A percentile compares a stretch with the other conserved stretches of the same genome.
phyloP scores from a whole-genome alignment of 768 basidiomycete species.

The Botryobasidium botryosum region DNA sequence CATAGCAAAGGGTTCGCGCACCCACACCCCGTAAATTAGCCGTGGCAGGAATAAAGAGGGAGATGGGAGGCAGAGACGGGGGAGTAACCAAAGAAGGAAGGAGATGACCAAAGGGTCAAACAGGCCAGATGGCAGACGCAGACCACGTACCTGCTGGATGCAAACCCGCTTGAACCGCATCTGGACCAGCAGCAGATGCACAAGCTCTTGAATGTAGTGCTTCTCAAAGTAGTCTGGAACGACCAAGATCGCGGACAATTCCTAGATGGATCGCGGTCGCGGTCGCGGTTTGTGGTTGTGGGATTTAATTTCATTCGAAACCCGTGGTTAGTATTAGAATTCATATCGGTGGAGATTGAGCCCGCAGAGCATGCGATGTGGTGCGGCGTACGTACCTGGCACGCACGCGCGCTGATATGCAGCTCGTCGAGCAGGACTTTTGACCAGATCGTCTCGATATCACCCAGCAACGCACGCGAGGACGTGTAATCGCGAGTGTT shows the following conservation, averaged over 20 bases:
- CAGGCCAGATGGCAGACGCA: neutral
- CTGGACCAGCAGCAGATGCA: constrained; percentile 48
- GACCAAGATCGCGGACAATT: constrained; percentile 72
- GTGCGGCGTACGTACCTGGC: constrained; percentile 32
- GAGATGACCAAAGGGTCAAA: neutral
- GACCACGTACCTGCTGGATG: constrained; percentile 57
- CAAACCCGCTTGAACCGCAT: constrained; percentile 92
- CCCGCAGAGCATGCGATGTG: neutral
- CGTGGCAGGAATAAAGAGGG: no score
- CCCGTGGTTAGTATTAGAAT: no score
- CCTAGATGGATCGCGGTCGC: constrained; percentile 28
- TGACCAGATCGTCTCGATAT: constrained; percentile 55
- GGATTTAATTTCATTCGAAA: no score
- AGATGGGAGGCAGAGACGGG: no score
- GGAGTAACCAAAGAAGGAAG: no score
- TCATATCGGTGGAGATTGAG: no score
- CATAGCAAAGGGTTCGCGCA: neutral
- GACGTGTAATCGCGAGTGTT: constrained; percentile 56
- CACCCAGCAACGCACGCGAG: constrained; percentile 49
- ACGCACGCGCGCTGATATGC: constrained; percentile 33
- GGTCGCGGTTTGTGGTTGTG: neutral
- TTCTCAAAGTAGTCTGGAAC: constrained; percentile 88
- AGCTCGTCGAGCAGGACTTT: constrained; percentile 44
- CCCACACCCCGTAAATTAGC: no score
- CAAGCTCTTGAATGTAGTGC: constrained; percentile 61